Evolutionary conservation across 2,329 filamentous ascomycete genomes (phyloP).

Genomic region (Fragosphaeria purpurea): DNA sequence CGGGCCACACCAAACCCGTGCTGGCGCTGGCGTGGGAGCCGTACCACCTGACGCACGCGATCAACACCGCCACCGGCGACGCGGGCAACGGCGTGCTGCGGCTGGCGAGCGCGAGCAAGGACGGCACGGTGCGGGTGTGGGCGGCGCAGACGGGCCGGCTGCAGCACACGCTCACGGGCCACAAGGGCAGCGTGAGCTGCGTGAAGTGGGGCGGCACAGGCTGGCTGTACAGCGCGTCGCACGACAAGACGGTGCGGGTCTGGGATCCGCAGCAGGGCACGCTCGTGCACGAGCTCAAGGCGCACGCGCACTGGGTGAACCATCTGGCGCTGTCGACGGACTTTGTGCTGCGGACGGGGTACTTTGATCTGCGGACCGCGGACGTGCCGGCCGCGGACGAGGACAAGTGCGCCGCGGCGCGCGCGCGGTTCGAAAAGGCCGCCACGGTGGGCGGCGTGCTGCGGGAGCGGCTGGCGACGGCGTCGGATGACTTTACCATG

Average conservation of each 20-base stretch:
- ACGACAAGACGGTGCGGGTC: conserved; percentile 86
- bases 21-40: conserved; percentile 88
- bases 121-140: conserved; percentile 82
- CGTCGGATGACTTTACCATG: conserved; percentile 85
- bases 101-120: conserved; percentile 80
- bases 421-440: conserved; percentile 75
- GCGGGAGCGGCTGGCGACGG: conserved; percentile 77
- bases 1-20: conserved; percentile 83
- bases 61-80: too few relatives aligned
- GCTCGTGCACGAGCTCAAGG: conserved; percentile 60
- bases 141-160: conserved; percentile 66
- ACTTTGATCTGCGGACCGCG: conserved; percentile 66
- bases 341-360: conserved; percentile 76
- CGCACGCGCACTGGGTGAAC: conserved; percentile 90
- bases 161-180: conserved; percentile 75
- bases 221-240: conserved; percentile 71
- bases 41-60: conserved; percentile 62
- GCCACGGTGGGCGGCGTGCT: conserved; percentile 66
- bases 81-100: conserved; percentile 53
- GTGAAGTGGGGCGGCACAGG: conserved; percentile 93
- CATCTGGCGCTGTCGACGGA: conserved; percentile 90
- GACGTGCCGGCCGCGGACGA: conserved; percentile 56
- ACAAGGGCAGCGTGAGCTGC: conserved; percentile 81
- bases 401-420: conserved; percentile 64
- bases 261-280: conserved; percentile 78